Conservation (phyloP, 2,329 filamentous ascomycete species). For the Colletotrichum salicis region DNA sequence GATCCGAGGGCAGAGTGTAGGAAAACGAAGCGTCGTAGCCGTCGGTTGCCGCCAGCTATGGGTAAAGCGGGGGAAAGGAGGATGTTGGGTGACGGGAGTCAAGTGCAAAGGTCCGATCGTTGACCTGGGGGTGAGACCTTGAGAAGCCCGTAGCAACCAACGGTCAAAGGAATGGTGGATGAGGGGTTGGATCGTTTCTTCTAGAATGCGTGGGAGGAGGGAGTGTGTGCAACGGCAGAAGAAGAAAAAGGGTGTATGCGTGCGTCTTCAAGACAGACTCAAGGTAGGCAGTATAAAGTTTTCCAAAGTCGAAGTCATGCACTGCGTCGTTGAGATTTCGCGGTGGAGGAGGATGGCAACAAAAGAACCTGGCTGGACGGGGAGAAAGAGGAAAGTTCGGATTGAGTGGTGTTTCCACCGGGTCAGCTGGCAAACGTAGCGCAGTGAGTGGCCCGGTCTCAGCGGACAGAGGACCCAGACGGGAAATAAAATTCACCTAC, state of each 20-base stretch:
- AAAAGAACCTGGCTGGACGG: neutral
- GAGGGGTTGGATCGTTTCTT: constrained; percentile 12
- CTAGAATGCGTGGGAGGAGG: neutral
- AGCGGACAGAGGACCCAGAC: constrained; percentile 1
- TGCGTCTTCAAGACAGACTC: neutral
- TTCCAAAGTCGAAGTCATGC: neutral
- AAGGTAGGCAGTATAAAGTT: neutral
- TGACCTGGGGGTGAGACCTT: neutral
- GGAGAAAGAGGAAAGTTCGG: neutral
- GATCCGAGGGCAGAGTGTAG: neutral
- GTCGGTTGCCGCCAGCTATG: neutral
- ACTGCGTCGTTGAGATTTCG: constrained; percentile 1
- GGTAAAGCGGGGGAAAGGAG: neutral
- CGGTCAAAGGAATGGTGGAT: constrained; percentile 2
- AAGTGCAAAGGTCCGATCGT: neutral
- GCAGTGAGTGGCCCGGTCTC: constrained; percentile 6
- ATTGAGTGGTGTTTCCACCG: neutral
- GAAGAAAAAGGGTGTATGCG: neutral
- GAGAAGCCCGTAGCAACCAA: constrained; percentile 14
- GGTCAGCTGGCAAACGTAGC: constrained; percentile 7
- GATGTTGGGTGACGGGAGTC: neutral
- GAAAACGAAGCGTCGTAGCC: neutral
- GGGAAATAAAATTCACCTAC: constrained; percentile 9
- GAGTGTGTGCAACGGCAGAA: neutral
- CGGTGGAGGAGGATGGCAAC: neutral